A percentile compares a stretch with the other conserved stretches of the same genome.
Conservation (phyloP, 495 filamentous ascomycete species). For the Hypoxylon rickii region DNA sequence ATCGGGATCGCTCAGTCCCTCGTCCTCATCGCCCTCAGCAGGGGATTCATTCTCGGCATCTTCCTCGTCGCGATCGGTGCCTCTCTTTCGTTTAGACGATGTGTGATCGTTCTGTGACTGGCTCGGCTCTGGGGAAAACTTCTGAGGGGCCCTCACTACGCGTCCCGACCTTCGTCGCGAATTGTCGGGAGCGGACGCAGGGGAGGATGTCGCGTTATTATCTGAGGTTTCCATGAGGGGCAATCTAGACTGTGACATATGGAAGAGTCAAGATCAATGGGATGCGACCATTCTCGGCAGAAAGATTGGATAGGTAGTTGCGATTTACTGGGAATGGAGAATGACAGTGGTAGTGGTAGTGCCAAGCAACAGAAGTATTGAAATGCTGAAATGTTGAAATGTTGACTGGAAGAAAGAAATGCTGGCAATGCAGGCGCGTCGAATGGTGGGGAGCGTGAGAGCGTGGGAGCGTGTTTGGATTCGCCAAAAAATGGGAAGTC, state of each 20-base stretch:
- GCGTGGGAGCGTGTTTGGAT: slow-evolving; percentile 37
- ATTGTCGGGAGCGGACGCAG: slow-evolving; percentile 47
- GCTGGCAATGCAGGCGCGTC: slow-evolving; percentile 32
- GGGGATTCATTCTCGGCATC: slow-evolving; percentile 61
- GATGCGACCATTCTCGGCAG: slow-evolving; percentile 28
- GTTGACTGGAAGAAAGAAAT: slow-evolving; percentile 24
- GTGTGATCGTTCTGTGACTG: slow-evolving; percentile 32
- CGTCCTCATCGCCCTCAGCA: slow-evolving; percentile 55
- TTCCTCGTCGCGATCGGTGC: slow-evolving; percentile 51
- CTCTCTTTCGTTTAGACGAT: slow-evolving; percentile 60
- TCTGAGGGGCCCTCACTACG: slow-evolving; percentile 72
- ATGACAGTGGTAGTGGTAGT: too few relatives aligned
- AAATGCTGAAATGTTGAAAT: too few relatives aligned
- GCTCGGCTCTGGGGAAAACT: slow-evolving; percentile 59
- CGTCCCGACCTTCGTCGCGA: slow-evolving; percentile 79
- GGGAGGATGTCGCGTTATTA: slow-evolving; percentile 59
- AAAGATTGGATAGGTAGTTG: slow-evolving; percentile 11
- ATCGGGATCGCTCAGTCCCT: slow-evolving; percentile 53
- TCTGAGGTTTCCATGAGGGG: slow-evolving; percentile 64
- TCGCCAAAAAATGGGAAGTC: slow-evolving; percentile 13
- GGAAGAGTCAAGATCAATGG: slow-evolving; percentile 22
- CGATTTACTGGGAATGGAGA: not conserved
- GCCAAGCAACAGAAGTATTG: too few relatives aligned
- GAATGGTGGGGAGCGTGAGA: slow-evolving; percentile 25
- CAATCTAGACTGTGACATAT: slow-evolving; percentile 42